Base-by-base conservation (phyloP, 2,329 filamentous ascomycete species). In the Sclerotinia nivalis region DNA sequence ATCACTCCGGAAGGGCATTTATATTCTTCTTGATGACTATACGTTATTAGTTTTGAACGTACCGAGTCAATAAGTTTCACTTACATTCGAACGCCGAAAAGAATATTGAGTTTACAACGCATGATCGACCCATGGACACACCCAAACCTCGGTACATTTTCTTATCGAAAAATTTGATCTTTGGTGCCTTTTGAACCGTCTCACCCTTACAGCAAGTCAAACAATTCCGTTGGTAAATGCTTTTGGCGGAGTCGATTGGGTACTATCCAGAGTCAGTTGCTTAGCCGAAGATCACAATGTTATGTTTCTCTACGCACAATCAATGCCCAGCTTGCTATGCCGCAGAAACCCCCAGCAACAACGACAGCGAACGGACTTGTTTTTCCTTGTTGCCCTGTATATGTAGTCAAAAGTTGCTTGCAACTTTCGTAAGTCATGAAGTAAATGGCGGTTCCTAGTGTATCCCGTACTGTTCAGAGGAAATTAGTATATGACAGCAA, bases 341-440 rank as follows among this genome's bases (percentile, higher is more conserved):
- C 93, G 78, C 93, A 96, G 68, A 95, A 83, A 34, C 91, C 93
- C 68, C 93, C 93, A 28, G 93, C 91, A 61, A 90, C 84, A 20
- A 94, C 87, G 45, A 96, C 92, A 22, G 92, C 90, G 68, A 92
- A 79, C n/a, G 92, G 91, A 76, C 91, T 91, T 62, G 91, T 92
- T n/a, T 91, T 88, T 10, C 89, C 89, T 71, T 86, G 86, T 73
- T 91, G 90, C 61, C 91, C 87, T 55, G 87, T 88, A 73, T 91
- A 88, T 22, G 92, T 93, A 28, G 90, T 92, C 73, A 93, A 86
- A 34, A 95, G 81, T 79, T 96, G 92, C 78, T 96, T 96, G 75
- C 89, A 88, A 78, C 91, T 93, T 80, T 96, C 93, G 79, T 96
- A 96, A 43, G 93, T 94, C 82, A 92, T 92, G 78, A 96, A 96